Conservation (phyloP, 257 asterid species). For the Plectranthus barbatus region DNA sequence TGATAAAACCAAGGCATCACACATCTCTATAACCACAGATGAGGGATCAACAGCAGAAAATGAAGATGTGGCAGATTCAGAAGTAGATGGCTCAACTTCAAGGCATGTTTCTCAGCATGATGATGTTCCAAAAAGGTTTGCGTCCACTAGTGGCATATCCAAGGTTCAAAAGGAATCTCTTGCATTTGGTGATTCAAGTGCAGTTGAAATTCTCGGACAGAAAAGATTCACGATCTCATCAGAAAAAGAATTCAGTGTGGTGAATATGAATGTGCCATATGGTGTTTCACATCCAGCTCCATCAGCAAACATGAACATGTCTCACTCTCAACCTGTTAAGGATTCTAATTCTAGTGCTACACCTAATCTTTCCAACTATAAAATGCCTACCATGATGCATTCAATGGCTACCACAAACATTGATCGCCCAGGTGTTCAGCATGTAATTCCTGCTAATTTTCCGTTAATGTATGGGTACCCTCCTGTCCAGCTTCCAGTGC, state of each 20-base stretch:
- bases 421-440: slow-evolving; percentile 46
- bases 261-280: slow-evolving; percentile 36
- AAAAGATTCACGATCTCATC: slow-evolving; percentile 58
- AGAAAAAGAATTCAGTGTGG: slow-evolving; percentile 57
- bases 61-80: slow-evolving; percentile 97
- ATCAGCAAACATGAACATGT: slow-evolving; percentile 39
- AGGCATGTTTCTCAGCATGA: slow-evolving; percentile 50
- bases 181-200: slow-evolving; percentile 44
- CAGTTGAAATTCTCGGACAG: slow-evolving; percentile 52
- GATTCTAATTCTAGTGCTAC: slow-evolving; percentile 38
- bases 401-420: slow-evolving; percentile 37
- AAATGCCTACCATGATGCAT: slow-evolving; percentile 55
- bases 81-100: slow-evolving; percentile 70
- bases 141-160: slow-evolving; percentile 27
- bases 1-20: slow-evolving; percentile 60
- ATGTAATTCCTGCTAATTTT: slow-evolving; percentile 46
- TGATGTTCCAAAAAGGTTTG: slow-evolving; percentile 34
- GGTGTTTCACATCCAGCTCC: slow-evolving; percentile 44
- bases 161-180: slow-evolving; percentile 47
- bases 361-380: slow-evolving; percentile 34
- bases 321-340: slow-evolving; percentile 50
- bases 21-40: slow-evolving; percentile 82
- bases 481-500: slow-evolving; percentile 65
- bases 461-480: slow-evolving; percentile 75
- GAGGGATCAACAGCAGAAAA: slow-evolving; percentile 95